phyloP scores from a whole-genome alignment of 2,329 filamentous ascomycete species.

The Trichoderma guizhouense region DNA sequence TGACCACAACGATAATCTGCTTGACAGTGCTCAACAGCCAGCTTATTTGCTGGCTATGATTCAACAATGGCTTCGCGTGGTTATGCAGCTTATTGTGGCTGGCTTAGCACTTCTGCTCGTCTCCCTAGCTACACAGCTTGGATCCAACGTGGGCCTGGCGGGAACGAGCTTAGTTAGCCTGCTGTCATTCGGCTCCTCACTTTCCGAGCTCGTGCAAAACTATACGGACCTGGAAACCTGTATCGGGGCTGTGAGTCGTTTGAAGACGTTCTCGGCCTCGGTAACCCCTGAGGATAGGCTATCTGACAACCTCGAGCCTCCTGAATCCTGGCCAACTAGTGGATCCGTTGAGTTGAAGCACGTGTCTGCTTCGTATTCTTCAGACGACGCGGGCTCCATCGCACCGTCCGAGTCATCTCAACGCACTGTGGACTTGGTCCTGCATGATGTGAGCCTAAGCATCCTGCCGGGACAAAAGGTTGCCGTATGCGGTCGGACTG shows the following conservation, averaged over 20 bases:
- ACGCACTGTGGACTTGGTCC: not conserved
- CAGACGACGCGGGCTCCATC: constrained; percentile 21
- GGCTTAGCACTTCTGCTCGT: no score
- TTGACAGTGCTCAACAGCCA: constrained; percentile 18
- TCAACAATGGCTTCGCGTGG: constrained; percentile 20
- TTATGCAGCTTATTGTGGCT: constrained; percentile 8
- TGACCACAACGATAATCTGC: constrained; percentile 4
- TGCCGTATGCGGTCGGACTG: constrained; percentile 20
- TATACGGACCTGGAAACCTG: constrained; percentile 19
- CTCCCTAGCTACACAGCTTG: no score
- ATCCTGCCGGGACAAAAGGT: not conserved
- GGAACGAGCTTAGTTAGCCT: not conserved
- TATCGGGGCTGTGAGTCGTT: constrained; percentile 14
- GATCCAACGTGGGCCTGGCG: no score
- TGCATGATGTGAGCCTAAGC: not conserved
- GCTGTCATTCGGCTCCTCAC: not conserved
- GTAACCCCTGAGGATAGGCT: not conserved
- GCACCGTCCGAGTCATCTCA: not conserved
- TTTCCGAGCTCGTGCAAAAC: constrained; percentile 6
- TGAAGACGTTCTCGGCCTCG: constrained; percentile 24
- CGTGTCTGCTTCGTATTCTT: constrained; percentile 32
- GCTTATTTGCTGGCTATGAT: constrained; percentile 17
- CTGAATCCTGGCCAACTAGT: constrained; percentile 26
- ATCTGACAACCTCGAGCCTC: not conserved
- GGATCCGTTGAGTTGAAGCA: constrained; percentile 27